These are phyloP conservation scores for Iris macrosiphon DNA, from an alignment of 106 monocot genomes.

Conservation along the genomic window DNA sequence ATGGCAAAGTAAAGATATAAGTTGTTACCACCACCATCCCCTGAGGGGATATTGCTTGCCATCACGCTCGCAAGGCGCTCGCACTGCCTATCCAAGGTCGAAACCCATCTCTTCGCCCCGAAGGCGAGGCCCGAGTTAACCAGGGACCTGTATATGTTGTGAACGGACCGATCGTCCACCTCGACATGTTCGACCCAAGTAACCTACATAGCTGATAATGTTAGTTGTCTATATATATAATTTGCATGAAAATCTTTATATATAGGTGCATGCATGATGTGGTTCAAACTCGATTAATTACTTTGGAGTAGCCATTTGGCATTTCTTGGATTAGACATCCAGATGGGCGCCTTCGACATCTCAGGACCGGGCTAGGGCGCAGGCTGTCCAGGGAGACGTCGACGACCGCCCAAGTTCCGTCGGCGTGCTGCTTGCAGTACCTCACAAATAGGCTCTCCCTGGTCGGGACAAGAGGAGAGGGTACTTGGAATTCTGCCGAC, in stretches of 20 bases:
- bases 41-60: constrained; percentile 67
- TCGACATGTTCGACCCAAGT: constrained; percentile 96
- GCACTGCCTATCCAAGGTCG: constrained; percentile 73
- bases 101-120: constrained; percentile 85
- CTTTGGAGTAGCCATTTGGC: constrained; percentile 99
- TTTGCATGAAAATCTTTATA: neutral
- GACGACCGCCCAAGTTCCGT: constrained; percentile 89
- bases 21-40: constrained; percentile 62
- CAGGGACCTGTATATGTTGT: constrained; percentile 67
- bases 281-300: too few relatives aligned
- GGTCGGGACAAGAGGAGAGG: constrained; percentile 88
- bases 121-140: constrained; percentile 92
- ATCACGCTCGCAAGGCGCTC: constrained; percentile 89
- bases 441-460: constrained; percentile 76
- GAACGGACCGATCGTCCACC: constrained; percentile 80
- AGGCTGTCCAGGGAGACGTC: constrained; percentile 87
- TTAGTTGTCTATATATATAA: too few relatives aligned
- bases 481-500: constrained; percentile 95
- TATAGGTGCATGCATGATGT: too few relatives aligned
- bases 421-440: constrained; percentile 88
- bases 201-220: constrained; percentile 44
- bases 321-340: constrained; percentile 94
- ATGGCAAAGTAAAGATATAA: neutral
- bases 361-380: constrained; percentile 44
- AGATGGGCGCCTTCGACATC: constrained; percentile 82